These are phyloP conservation scores for Pinus albicaulis DNA, from an alignment of 75 land plant species.

Conservation along the genomic window DNA sequence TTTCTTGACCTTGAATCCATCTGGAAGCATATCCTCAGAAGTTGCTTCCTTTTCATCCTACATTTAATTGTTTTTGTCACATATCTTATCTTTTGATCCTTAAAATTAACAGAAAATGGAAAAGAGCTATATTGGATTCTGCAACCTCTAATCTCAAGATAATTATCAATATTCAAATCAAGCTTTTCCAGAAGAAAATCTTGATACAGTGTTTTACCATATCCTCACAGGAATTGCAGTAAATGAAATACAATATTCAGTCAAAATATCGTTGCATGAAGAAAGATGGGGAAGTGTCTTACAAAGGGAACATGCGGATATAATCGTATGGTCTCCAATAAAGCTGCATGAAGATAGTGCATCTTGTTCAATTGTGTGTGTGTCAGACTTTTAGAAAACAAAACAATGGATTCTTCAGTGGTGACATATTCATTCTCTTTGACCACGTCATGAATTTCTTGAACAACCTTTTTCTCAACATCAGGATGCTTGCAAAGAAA, in stretches of 20 bases:
- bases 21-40: conserved; percentile 48
- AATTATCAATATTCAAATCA: not conserved
- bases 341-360: conserved; percentile 79
- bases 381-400: conserved; percentile 1
- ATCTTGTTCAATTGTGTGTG: conserved; percentile 26
- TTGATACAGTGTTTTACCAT: too few species aligned
- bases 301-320: conserved; percentile 81
- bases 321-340: conserved; percentile 75
- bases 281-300: conserved; percentile 8
- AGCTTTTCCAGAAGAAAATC: not conserved
- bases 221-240: not conserved
- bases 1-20: conserved; percentile 25
- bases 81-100: not conserved
- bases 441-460: conserved; percentile 19
- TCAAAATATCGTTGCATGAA: not conserved
- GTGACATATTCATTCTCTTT: not conserved
- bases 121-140: not conserved
- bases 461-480: conserved; percentile 33
- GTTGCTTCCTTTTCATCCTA: conserved; percentile 45
- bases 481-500: conserved; percentile 65
- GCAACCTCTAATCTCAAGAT: not conserved
- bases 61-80: not conserved
- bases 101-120: not conserved
- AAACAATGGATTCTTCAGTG: not conserved
- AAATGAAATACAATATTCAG: not conserved